Evolutionary conservation across 306 rosid species (phyloP).

Genomic region (Trichosanthes truncata): DNA sequence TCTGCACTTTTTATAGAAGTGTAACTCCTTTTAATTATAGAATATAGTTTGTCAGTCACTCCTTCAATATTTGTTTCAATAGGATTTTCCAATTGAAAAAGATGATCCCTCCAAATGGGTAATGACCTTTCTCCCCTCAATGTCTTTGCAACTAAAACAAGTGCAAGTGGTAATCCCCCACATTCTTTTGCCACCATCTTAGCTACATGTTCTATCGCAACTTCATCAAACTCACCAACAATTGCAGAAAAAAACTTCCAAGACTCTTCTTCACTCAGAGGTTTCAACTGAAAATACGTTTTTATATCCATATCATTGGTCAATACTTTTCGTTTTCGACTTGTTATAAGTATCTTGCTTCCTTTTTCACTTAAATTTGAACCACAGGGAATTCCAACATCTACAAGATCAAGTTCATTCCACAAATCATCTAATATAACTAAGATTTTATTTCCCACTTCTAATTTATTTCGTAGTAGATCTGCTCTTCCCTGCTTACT

Average conservation of each 20-base stretch:
- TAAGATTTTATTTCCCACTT: not conserved
- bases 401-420: conserved; percentile 19
- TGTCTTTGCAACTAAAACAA: not conserved
- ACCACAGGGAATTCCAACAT: conserved; percentile 25
- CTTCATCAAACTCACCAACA: not conserved
- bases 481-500: not conserved
- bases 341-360: conserved; percentile 12
- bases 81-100: not conserved
- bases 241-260: not conserved
- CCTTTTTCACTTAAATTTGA: conserved; percentile 17
- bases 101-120: not conserved
- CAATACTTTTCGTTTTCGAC: not conserved
- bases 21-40: conserved; percentile 9
- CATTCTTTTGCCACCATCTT: not conserved
- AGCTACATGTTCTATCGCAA: not conserved
- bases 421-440: conserved; percentile 34
- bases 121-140: not conserved
- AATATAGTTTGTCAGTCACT: not conserved
- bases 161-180: not conserved
- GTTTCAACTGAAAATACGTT: not conserved
- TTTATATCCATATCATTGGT: not conserved
- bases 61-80: not conserved
- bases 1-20: not conserved
- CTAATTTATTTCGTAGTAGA: not conserved
- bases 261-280: not conserved